Percentiles rank a stretch among this genome's conserved stretches.
phyloP scores from a whole-genome alignment of 768 basidiomycete species.

The Exidia glandulosa region DNA sequence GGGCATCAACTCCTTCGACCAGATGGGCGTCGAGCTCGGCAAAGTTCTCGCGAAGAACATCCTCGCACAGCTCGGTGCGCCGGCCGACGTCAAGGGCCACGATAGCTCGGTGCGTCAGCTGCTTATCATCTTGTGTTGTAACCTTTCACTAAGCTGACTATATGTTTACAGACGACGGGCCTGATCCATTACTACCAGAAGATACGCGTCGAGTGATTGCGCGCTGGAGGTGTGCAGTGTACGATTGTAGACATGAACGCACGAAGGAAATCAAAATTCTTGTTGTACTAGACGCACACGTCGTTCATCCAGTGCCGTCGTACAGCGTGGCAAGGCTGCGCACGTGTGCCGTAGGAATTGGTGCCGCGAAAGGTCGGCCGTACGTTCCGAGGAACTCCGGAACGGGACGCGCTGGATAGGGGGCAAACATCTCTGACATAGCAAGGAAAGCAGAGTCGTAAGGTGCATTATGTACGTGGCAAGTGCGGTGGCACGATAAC shows the following conservation, averaged over 20 bases:
- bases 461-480: too few species aligned
- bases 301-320: too few species aligned
- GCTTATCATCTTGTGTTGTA: slow-evolving; percentile 4
- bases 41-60: slow-evolving; percentile 97
- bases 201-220: slow-evolving; percentile 56
- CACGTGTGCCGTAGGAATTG: too few species aligned
- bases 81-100: slow-evolving; percentile 73
- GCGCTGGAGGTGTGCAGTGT: not conserved
- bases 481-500: too few species aligned
- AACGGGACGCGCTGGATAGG: too few species aligned
- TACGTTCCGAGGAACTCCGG: too few species aligned
- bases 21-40: slow-evolving; percentile 99
- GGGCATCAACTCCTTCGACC: slow-evolving; percentile 99
- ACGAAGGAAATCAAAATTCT: not conserved
- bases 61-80: slow-evolving; percentile 71
- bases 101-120: slow-evolving; percentile 57
- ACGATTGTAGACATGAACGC: not conserved
- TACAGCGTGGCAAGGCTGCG: too few species aligned
- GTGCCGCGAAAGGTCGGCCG: too few species aligned
- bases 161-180: slow-evolving; percentile 64
- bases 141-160: too few species aligned
- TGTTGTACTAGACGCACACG: not conserved
- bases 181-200: slow-evolving; percentile 96
- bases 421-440: too few species aligned
- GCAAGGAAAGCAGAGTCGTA: too few species aligned